phyloP scores from a whole-genome alignment of 1,284 basidiomycete species.

The Wallemia ichthyophaga region DNA sequence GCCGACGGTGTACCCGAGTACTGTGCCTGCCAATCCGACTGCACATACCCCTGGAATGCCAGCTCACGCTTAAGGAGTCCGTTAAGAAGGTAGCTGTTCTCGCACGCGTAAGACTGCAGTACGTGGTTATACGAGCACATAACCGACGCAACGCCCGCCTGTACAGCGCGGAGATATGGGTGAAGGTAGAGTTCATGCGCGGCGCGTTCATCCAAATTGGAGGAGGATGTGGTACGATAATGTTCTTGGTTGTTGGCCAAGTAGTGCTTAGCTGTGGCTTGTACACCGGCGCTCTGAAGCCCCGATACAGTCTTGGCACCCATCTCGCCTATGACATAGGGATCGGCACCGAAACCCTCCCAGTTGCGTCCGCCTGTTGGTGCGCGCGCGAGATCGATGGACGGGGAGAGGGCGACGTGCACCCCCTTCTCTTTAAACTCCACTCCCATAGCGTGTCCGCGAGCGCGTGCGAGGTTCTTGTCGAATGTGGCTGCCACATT shows the following conservation, averaged over 20 bases:
- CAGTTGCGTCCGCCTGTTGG: slow-evolving; percentile 44
- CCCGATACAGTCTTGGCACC: slow-evolving; percentile 44
- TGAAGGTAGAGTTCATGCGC: slow-evolving; percentile 16
- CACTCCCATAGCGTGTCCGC: slow-evolving; percentile 40
- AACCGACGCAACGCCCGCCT: slow-evolving; percentile 38
- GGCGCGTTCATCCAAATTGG: slow-evolving; percentile 45
- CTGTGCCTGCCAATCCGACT: slow-evolving; percentile 7
- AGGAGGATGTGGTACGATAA: slow-evolving; percentile 26
- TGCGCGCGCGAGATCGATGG: slow-evolving; percentile 24
- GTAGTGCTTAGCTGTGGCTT: slow-evolving; percentile 36
- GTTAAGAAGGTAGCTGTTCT: slow-evolving; percentile 14
- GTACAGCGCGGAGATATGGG: slow-evolving; percentile 38
- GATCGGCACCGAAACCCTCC: slow-evolving; percentile 28
- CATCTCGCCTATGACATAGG: slow-evolving; percentile 37
- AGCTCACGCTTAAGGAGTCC: slow-evolving; percentile 14
- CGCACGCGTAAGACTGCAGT: slow-evolving; percentile 6
- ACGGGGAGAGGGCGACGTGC: slow-evolving; percentile 28
- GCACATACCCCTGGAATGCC: slow-evolving; percentile 6
- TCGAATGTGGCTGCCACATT: slow-evolving; percentile 44
- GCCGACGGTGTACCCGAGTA: slow-evolving; percentile 1
- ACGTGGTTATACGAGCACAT: slow-evolving; percentile 43
- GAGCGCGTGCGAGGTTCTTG: slow-evolving; percentile 33
- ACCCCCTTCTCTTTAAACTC: slow-evolving; percentile 55
- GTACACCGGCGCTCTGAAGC: slow-evolving; percentile 38
- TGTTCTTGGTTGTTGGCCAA: slow-evolving; percentile 36